These are phyloP conservation scores for Cicer pinnatifidum DNA, from an alignment of 306 rosid genomes.

Conservation along the genomic window DNA sequence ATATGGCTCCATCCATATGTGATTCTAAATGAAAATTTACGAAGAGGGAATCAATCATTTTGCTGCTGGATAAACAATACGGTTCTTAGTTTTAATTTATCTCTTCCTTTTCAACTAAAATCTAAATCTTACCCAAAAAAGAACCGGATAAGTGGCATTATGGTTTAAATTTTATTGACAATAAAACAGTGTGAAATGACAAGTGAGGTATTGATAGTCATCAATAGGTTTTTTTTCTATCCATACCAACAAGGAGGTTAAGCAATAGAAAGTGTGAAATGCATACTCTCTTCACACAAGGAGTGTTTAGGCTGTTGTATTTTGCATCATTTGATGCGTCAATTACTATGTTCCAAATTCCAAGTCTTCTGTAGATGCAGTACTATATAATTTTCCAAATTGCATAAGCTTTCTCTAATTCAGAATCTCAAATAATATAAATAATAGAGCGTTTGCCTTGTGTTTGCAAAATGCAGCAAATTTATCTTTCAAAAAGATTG, in stretches of 20 bases:
- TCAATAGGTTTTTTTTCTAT: not conserved
- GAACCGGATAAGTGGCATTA: not conserved
- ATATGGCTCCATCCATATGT: not conserved
- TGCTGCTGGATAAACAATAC: not conserved
- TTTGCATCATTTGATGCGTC: too few species aligned
- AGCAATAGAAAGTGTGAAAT: too few species aligned
- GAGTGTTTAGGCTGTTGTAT: too few species aligned
- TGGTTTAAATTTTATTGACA: conserved; percentile 3
- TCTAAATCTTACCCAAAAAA: conserved; percentile 4
- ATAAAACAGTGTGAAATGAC: not conserved
- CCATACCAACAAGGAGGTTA: too few species aligned
- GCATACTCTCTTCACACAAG: too few species aligned
- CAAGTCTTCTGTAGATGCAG: too few species aligned
- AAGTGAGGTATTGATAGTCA: not conserved
- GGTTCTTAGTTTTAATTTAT: not conserved
- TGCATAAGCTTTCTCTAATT: not conserved
- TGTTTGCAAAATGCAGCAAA: not conserved
- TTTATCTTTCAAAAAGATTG: too few species aligned
- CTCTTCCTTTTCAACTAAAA: conserved; percentile 15
- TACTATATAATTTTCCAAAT: not conserved
- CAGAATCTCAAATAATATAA: not conserved
- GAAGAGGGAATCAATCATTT: conserved; percentile 10
- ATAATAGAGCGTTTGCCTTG: not conserved
- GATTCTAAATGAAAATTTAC: conserved; percentile 36
- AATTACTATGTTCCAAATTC: too few species aligned